phyloP scores from a whole-genome alignment of 2,329 filamentous ascomycete species.

The Triangularia setosa region DNA sequence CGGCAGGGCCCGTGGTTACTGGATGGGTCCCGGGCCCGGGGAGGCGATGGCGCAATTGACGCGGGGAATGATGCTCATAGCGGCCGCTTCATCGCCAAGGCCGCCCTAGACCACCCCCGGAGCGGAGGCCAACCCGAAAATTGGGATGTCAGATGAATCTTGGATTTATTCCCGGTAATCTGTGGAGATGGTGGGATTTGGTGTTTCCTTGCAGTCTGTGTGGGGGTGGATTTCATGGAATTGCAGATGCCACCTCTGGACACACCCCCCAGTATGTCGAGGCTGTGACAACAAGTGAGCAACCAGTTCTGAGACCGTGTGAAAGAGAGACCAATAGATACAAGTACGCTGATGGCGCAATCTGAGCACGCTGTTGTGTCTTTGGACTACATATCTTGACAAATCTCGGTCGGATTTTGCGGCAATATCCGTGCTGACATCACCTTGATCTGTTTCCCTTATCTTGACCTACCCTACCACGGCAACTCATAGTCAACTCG shows the following conservation, averaged over 20 bases:
- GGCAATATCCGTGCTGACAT: not conserved
- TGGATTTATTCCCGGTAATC: not conserved
- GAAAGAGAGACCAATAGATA: constrained; percentile 12
- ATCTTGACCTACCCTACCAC: not conserved
- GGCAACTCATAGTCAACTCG: not conserved
- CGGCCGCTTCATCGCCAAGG: constrained; percentile 1
- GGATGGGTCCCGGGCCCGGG: not conserved
- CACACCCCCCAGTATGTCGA: not conserved
- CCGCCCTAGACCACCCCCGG: not conserved
- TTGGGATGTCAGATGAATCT: not conserved
- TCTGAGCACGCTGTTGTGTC: constrained; percentile 2
- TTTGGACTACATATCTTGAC: not conserved
- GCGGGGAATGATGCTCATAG: constrained; percentile 17
- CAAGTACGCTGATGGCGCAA: constrained; percentile 18
- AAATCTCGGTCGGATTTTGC: not conserved
- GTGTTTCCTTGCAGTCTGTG: not conserved
- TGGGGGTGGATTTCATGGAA: not conserved
- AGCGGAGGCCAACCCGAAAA: not conserved
- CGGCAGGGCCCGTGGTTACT: not conserved
- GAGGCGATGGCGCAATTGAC: constrained; percentile 21
- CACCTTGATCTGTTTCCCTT: not conserved
- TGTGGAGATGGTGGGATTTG: not conserved
- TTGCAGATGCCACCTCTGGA: not conserved
- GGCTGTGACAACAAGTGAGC: constrained; percentile 1
- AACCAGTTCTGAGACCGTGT: not conserved